Evolutionary conservation across 2,329 filamentous ascomycete genomes (phyloP).

Genomic region (Aureobasidium sp.): DNA sequence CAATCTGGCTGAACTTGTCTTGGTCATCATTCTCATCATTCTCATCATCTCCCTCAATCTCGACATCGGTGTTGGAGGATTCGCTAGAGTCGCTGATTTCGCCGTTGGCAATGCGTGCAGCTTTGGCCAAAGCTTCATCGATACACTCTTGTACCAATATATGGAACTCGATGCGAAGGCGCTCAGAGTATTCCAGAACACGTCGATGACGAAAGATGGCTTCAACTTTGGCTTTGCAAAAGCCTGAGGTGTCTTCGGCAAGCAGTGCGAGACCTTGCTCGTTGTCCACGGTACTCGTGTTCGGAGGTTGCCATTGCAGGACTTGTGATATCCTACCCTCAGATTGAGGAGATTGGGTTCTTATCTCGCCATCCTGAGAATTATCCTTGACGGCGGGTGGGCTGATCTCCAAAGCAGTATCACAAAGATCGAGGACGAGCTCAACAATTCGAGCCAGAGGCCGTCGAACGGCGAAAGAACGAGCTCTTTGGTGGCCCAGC

Average conservation of each 20-base stretch:
- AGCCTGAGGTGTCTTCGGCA: constrained; percentile 82
- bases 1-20: constrained; percentile 16
- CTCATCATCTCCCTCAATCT: constrained; percentile 30
- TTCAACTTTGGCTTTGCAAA: constrained; percentile 83
- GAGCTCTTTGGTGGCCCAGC: constrained; percentile 69
- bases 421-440: constrained; percentile 86
- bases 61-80: constrained; percentile 20
- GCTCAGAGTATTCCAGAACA: constrained; percentile 92
- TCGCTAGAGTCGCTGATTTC: constrained; percentile 69
- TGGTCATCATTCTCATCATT: constrained; percentile 50
- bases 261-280: constrained; percentile 82
- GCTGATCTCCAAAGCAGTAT: constrained; percentile 91
- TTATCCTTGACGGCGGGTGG: constrained; percentile 87
- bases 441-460: constrained; percentile 92
- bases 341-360: constrained; percentile 91
- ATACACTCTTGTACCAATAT: constrained; percentile 94
- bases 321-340: constrained; percentile 93
- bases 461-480: constrained; percentile 85
- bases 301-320: constrained; percentile 91
- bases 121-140: constrained; percentile 82
- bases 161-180: constrained; percentile 89
- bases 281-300: constrained; percentile 82
- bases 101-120: constrained; percentile 78
- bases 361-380: constrained; percentile 64
- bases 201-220: constrained; percentile 84